Conservation (phyloP, 345 rosid genomes). For the Camelina neglecta region DNA sequence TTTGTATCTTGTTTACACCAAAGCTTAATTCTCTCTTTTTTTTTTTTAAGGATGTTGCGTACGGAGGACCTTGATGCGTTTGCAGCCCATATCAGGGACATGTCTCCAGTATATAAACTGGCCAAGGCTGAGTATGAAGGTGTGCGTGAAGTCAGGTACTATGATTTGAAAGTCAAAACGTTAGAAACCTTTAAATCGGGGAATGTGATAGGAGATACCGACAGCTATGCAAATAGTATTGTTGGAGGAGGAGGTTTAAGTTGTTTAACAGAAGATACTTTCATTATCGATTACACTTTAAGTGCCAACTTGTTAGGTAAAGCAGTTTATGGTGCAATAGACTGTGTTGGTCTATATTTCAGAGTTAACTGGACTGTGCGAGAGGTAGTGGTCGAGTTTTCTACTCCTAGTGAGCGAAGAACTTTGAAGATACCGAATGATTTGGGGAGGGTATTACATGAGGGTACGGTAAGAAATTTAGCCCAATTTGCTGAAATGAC, state of each 20-base stretch:
- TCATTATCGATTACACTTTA: background rate
- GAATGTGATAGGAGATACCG: background rate
- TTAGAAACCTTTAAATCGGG: background rate
- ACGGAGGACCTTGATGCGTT: background rate
- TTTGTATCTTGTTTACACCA: background rate
- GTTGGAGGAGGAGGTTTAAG: background rate
- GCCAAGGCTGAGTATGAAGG: slow-evolving; percentile 5
- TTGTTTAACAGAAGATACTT: slow-evolving; percentile 10
- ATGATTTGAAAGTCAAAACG: background rate
- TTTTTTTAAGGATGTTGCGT: background rate
- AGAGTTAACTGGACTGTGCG: slow-evolving; percentile 13
- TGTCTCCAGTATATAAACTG: background rate
- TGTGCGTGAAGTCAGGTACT: slow-evolving; percentile 9
- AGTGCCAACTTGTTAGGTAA: slow-evolving; percentile 12
- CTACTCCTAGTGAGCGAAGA: slow-evolving; percentile 15
- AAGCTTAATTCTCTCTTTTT: too few relatives aligned
- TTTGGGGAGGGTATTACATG: background rate
- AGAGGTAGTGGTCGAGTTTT: slow-evolving; percentile 9
- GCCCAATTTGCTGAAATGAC: too few relatives aligned
- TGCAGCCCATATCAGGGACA: background rate
- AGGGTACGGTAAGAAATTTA: background rate
- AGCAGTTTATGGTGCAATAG: slow-evolving; percentile 3
- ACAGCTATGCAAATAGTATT: background rate
- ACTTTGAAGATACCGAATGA: background rate
- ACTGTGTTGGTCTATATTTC: background rate